Percentiles rank a stretch among this genome's conserved stretches.
Conservation (phyloP, 345 rosid genomes). For the Pistacia integerrima region DNA sequence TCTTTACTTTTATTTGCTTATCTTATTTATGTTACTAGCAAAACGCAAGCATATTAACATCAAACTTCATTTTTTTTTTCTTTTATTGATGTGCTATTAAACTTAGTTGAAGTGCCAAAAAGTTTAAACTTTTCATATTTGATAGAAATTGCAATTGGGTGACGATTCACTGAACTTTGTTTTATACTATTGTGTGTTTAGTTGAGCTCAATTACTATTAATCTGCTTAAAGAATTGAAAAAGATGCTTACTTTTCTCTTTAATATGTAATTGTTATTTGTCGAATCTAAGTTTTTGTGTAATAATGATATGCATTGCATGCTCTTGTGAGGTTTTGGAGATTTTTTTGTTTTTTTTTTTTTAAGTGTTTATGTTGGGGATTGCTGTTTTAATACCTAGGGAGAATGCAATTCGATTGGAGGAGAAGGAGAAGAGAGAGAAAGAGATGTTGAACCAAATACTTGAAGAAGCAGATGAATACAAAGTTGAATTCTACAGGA, state of each 20-base stretch:
- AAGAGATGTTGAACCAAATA: slow-evolving; percentile 55
- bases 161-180: neutral
- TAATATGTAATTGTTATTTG: neutral
- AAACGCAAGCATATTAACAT: neutral
- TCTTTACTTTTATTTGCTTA: too few species aligned
- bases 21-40: too few species aligned
- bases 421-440: slow-evolving; percentile 84
- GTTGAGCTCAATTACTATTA: neutral
- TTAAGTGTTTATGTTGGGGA: slow-evolving; percentile 14
- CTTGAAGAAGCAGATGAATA: slow-evolving; percentile 65
- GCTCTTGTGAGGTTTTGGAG: neutral
- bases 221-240: neutral
- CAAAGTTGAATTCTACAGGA: slow-evolving; percentile 62
- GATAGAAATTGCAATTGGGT: neutral
- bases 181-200: neutral
- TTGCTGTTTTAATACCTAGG: slow-evolving; percentile 33
- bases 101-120: neutral
- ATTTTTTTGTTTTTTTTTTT: too few species aligned
- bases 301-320: neutral
- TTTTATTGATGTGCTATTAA: too few species aligned
- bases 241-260: neutral
- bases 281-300: neutral
- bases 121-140: neutral
- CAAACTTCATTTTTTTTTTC: neutral
- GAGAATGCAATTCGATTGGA: slow-evolving; percentile 64